Conservation (phyloP, 1,284 basidiomycete genomes). For the Vanrija sp. region DNA sequence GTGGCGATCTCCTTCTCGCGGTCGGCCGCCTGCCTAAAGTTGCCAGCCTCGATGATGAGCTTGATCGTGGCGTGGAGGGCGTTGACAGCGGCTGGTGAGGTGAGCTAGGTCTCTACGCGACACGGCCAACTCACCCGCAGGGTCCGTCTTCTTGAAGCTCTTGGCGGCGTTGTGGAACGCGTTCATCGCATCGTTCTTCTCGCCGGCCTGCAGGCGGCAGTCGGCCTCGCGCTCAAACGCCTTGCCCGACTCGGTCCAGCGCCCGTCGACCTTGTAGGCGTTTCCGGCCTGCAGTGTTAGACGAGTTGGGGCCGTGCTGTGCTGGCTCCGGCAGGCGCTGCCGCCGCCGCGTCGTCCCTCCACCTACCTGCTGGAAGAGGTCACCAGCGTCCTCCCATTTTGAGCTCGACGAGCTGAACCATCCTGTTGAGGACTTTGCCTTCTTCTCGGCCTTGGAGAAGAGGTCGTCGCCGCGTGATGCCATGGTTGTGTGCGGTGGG, state of each 20-base stretch:
- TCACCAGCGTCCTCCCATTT: slow-evolving; percentile 93
- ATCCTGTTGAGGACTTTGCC: slow-evolving; percentile 68
- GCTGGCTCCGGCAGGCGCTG: too few species aligned
- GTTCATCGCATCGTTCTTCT: slow-evolving; percentile 87
- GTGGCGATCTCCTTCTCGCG: slow-evolving; percentile 94
- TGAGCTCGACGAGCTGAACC: slow-evolving; percentile 74
- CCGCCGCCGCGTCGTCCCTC: neutral
- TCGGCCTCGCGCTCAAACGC: slow-evolving; percentile 84
- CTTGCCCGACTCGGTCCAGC: slow-evolving; percentile 85
- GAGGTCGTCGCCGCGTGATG: slow-evolving; percentile 51
- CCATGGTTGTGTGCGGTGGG: slow-evolving; percentile 22
- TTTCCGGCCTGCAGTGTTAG: slow-evolving; percentile 67
- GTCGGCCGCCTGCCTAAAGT: slow-evolving; percentile 96
- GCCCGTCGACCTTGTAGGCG: slow-evolving; percentile 89
- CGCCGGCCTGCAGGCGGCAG: slow-evolving; percentile 79
- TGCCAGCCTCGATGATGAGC: slow-evolving; percentile 75
- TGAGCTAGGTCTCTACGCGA: neutral
- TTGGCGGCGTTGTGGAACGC: slow-evolving; percentile 97
- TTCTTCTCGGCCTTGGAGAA: slow-evolving; percentile 90
- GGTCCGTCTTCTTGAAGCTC: slow-evolving; percentile 81
- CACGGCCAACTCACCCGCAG: slow-evolving; percentile 62
- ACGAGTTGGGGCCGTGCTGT: too few species aligned
- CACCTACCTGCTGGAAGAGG: slow-evolving; percentile 57
- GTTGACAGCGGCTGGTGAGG: slow-evolving; percentile 72
- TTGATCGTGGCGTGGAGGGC: slow-evolving; percentile 82